Evolutionary conservation across 805 yeast genomes (phyloP).

Genomic region (Kockiozyma suomiensis): DNA sequence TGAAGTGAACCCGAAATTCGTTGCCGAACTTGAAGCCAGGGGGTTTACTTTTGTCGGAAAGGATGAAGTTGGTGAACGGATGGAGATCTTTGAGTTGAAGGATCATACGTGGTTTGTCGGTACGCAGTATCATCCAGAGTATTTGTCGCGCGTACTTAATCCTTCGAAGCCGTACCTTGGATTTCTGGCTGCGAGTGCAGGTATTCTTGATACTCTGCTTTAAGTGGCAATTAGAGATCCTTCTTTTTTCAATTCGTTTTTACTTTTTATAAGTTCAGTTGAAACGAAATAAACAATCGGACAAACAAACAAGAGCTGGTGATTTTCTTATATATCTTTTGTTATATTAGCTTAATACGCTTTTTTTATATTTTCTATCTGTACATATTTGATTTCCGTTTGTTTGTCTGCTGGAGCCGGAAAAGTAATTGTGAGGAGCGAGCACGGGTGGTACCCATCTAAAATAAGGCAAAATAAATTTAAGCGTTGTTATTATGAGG

Average conservation of each 20-base stretch:
- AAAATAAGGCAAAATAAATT: neutral
- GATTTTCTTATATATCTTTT: neutral
- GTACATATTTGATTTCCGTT: too few relatives aligned
- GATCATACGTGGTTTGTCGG: conserved; percentile 91
- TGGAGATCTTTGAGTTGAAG: conserved; percentile 88
- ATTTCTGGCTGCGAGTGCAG: conserved; percentile 90
- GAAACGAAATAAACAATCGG: too few relatives aligned
- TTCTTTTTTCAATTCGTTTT: too few relatives aligned
- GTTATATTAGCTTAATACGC: too few relatives aligned
- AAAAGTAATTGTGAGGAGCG: neutral
- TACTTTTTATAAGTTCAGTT: too few relatives aligned
- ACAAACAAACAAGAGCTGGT: too few relatives aligned
- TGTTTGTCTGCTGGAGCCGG: too few relatives aligned
- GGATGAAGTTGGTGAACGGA: conserved; percentile 86
- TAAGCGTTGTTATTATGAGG: neutral
- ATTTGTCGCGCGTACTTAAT: conserved; percentile 91
- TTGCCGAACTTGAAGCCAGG: conserved; percentile 66
- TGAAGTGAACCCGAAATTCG: conserved; percentile 88
- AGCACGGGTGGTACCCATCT: neutral
- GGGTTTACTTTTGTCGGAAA: conserved; percentile 92
- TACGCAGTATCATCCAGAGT: conserved; percentile 98
- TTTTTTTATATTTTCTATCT: too few relatives aligned
- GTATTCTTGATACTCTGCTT: conserved; percentile 70
- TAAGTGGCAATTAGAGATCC: conserved; percentile 26
- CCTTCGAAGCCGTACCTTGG: conserved; percentile 98